Percentiles rank a stretch among this genome's conserved stretches.
Conservation (phyloP, 768 basidiomycete species). For the Macrolepiota dolichaula region DNA sequence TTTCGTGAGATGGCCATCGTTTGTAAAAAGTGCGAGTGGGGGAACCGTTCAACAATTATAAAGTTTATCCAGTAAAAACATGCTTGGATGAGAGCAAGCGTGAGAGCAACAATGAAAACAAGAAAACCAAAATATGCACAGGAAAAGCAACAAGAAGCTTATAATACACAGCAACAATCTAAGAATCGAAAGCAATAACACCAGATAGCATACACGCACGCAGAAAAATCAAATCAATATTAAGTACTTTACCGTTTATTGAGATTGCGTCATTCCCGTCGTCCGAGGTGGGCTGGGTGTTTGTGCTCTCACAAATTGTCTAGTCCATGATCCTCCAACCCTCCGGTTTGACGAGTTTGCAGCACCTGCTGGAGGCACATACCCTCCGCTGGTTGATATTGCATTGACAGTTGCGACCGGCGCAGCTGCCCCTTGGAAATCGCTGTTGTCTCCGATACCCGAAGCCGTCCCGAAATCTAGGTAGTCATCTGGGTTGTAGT, state of each 20-base stretch:
- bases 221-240: slow-evolving; percentile 1
- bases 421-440: not conserved
- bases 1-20: not conserved
- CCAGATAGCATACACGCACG: slow-evolving; percentile 17
- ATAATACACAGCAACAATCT: slow-evolving; percentile 11
- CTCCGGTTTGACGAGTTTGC: slow-evolving; percentile 45
- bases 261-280: slow-evolving; percentile 18
- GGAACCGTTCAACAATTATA: not conserved
- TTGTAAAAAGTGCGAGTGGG: not conserved
- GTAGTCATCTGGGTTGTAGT: slow-evolving; percentile 30
- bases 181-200: slow-evolving; percentile 16
- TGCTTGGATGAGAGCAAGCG: not conserved
- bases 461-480: slow-evolving; percentile 30
- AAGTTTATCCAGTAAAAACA: not conserved
- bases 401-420: slow-evolving; percentile 4
- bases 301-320: slow-evolving; percentile 19
- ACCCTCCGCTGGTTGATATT: slow-evolving; percentile 22
- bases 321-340: slow-evolving; percentile 52
- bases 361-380: slow-evolving; percentile 57
- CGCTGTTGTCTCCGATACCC: not conserved
- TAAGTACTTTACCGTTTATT: slow-evolving; percentile 19
- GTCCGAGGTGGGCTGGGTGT: slow-evolving; percentile 21
- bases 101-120: not conserved
- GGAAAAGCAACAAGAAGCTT: not conserved
- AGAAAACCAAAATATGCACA: not conserved